Base-by-base conservation (phyloP, 2,329 filamentous ascomycete genomes). In the Aureobasidium subglaciale region DNA sequence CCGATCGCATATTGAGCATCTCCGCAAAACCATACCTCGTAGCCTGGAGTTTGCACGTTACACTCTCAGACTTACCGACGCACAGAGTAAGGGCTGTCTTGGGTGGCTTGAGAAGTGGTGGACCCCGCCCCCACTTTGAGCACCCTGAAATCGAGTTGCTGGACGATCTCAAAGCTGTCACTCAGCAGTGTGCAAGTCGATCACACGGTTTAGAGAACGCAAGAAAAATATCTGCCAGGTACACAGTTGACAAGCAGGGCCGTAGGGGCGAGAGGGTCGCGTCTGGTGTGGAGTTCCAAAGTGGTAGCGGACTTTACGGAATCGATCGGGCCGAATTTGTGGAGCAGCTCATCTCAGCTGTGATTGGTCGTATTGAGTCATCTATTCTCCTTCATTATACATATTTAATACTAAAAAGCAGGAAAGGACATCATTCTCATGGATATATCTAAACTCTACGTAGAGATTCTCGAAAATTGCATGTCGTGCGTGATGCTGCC, bases 1-100 rank as follows among this genome's bases (percentile, higher is more conserved):
- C 59, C 77, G 73, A 59, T 78, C 77, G 70, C 77, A 80, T 41
- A 58, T 58, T 43, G 55, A 56, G 38, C 59, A 60, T 52, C 56
- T 58, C 18, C 59, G 56, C 37, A 60, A 22, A 16, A 60, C 59
- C 59, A 60, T 60, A 22, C 38, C 55, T 30, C 46, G 40, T 45
- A 38, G n/a, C 20, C 22, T 27, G 25, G 18, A 22, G 20, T 46
- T 15, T 20, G 20, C 16, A 27, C 40, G 40, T 40, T 24, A 52
- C 18, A 18, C 34, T 41, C 25, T 41, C 25, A 41, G 32, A 24
- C 32, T 50, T 50, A 22, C 27, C 30, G 43, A 22, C 43, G 29
- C 46, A 52, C 48, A 41, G n/a, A n/a, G 15, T 20, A 16, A 30
- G 48, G 35, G 48, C 41, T 52, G 35, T 37, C 24, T 32, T 50